Evolutionary conservation across 2,329 filamentous ascomycete genomes (phyloP).

Genomic region (Botrytis deweyae): DNA sequence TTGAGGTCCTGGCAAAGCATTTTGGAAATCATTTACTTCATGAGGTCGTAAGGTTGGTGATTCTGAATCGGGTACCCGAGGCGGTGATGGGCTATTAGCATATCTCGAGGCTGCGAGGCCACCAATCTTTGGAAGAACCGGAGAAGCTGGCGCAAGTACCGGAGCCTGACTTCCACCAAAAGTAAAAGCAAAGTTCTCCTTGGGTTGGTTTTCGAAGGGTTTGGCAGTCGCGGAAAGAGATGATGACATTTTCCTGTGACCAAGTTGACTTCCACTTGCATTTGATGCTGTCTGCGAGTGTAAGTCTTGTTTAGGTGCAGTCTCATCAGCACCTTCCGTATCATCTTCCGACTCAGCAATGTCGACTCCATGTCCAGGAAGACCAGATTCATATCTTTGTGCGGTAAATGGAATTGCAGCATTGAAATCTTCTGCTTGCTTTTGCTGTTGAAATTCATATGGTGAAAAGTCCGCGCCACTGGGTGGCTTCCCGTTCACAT

Average conservation of each 20-base stretch:
- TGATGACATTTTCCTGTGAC: constrained; percentile 47
- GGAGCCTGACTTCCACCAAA: constrained; percentile 26
- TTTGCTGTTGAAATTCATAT: constrained; percentile 56
- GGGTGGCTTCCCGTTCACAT: constrained; percentile 45
- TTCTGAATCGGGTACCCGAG: constrained; percentile 25
- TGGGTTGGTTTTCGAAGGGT: constrained; percentile 54
- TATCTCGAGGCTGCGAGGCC: constrained; percentile 36
- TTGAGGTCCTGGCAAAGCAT: constrained; percentile 32
- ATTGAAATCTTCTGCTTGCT: constrained; percentile 43
- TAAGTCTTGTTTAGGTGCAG: not conserved
- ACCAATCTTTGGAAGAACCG: constrained; percentile 8
- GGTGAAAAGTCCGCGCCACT: constrained; percentile 56
- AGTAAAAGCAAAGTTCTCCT: constrained; percentile 33
- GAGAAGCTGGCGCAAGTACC: constrained; percentile 17
- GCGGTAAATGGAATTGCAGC: constrained; percentile 36
- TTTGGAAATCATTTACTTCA: constrained; percentile 34
- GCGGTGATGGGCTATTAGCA: constrained; percentile 36
- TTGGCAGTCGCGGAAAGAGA: constrained; percentile 70
- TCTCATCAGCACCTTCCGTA: constrained; percentile 24
- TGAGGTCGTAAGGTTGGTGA: constrained; percentile 25
- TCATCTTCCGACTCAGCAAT: constrained; percentile 37
- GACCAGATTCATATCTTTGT: constrained; percentile 33
- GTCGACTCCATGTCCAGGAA: constrained; percentile 34
- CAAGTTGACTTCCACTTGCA: constrained; percentile 17
- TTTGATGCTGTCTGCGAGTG: constrained; percentile 29